These are phyloP conservation scores for Colletotrichum lindemuthianum DNA, from an alignment of 2,329 filamentous ascomycete genomes.

Conservation along the genomic window DNA sequence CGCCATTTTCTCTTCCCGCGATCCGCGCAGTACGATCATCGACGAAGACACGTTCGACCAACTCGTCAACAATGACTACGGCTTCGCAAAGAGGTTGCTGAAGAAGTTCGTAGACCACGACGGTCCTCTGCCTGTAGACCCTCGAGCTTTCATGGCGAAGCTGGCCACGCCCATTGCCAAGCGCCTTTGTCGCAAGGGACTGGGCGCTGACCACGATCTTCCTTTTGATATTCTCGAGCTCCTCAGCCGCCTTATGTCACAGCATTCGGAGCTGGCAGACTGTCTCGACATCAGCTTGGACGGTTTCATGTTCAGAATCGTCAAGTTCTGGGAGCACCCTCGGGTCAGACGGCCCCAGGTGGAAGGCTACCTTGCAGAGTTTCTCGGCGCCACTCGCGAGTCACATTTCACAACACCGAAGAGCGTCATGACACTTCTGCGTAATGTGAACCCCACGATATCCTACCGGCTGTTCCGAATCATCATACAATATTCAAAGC, in stretches of 20 bases:
- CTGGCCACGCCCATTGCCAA: constrained; percentile 5
- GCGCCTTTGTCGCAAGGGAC: neutral
- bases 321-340: constrained; percentile 19
- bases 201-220: neutral
- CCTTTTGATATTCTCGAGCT: constrained; percentile 7
- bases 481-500: constrained; percentile 35
- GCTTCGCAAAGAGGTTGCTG: constrained; percentile 9
- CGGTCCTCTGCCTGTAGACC: neutral
- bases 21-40: neutral
- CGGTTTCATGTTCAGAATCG: constrained; percentile 9
- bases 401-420: neutral
- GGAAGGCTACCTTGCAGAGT: constrained; percentile 1
- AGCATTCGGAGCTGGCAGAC: neutral
- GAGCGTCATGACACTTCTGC: neutral
- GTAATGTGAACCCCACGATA: neutral
- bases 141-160: neutral
- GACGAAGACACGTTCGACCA: neutral
- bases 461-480: constrained; percentile 40
- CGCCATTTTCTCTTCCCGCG: neutral
- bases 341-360: neutral
- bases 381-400: neutral
- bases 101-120: neutral
- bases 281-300: neutral
- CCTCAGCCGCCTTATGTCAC: constrained; percentile 4
- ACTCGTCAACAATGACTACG: constrained; percentile 11